Conservation (phyloP, 257 asterid species). For the Nicotiana undulata region DNA sequence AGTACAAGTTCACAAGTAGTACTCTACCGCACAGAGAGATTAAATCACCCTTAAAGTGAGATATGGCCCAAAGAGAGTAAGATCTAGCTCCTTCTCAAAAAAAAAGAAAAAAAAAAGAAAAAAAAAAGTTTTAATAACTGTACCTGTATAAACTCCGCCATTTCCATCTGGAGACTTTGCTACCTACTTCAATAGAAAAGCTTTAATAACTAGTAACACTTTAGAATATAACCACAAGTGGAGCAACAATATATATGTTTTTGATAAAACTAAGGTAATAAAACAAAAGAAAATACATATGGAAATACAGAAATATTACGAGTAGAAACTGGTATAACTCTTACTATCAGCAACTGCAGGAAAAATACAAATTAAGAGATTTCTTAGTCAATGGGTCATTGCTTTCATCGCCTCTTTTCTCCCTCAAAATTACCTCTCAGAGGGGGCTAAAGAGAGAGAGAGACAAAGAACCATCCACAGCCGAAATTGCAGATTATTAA, state of each 20-base stretch:
- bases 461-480: background rate
- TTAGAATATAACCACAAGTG: background rate
- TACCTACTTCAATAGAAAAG: conserved; percentile 37
- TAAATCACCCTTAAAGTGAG: background rate
- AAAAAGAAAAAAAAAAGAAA: background rate
- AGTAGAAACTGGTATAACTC: background rate
- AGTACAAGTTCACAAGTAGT: background rate
- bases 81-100: background rate
- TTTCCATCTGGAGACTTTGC: conserved; percentile 98
- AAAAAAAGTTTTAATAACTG: background rate
- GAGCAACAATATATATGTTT: background rate
- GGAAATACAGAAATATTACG: background rate
- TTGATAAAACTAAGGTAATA: background rate
- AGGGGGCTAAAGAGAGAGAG: background rate
- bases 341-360: background rate
- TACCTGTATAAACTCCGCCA: conserved; percentile 97
- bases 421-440: background rate
- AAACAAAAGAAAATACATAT: background rate
- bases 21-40: background rate
- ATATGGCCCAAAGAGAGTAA: background rate
- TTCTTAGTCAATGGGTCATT: background rate
- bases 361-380: background rate
- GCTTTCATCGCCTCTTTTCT: background rate
- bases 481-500: background rate
- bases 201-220: background rate